These are phyloP conservation scores for Cryphonectria carpinicola DNA, from an alignment of 2,329 filamentous ascomycete species.

Conservation along the genomic window DNA sequence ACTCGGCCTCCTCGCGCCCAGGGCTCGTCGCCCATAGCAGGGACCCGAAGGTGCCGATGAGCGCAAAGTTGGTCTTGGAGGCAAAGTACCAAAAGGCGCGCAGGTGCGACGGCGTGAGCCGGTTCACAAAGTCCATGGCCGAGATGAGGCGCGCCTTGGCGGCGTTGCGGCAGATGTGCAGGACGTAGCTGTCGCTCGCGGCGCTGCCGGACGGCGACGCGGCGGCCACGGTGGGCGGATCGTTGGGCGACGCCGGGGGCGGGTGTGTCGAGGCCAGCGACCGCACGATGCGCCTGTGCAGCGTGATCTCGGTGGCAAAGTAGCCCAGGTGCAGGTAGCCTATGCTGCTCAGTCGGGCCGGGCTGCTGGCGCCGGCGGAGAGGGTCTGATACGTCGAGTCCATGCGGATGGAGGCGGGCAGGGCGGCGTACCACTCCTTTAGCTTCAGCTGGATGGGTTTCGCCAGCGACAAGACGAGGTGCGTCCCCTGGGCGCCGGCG, in stretches of 20 bases:
- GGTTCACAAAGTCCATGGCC: conserved; percentile 96
- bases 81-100: conserved; percentile 93
- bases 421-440: conserved; percentile 77
- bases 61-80: conserved; percentile 86
- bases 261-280: conserved; percentile 62
- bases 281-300: conserved; percentile 88
- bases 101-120: conserved; percentile 82
- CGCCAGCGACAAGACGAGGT: conserved; percentile 73
- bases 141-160: conserved; percentile 94
- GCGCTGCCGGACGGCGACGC: conserved; percentile 30
- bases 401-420: conserved; percentile 69
- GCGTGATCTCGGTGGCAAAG: conserved; percentile 91
- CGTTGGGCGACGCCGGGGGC: conserved; percentile 25
- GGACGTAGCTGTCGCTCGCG: conserved; percentile 75
- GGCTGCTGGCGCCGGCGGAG: conserved; percentile 41
- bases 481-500: conserved; percentile 71
- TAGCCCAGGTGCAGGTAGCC: conserved; percentile 89
- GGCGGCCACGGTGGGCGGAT: conserved; percentile 31
- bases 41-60: conserved; percentile 92
- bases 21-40: conserved; percentile 88
- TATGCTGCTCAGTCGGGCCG: conserved; percentile 59
- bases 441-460: conserved; percentile 83
- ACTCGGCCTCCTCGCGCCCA: conserved; percentile 85
- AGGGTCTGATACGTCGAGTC: conserved; percentile 56
- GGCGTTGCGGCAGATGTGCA: conserved; percentile 90